These are phyloP conservation scores for Pseudocercospora ulei DNA, from an alignment of 2,329 filamentous ascomycete genomes.

Conservation along the genomic window DNA sequence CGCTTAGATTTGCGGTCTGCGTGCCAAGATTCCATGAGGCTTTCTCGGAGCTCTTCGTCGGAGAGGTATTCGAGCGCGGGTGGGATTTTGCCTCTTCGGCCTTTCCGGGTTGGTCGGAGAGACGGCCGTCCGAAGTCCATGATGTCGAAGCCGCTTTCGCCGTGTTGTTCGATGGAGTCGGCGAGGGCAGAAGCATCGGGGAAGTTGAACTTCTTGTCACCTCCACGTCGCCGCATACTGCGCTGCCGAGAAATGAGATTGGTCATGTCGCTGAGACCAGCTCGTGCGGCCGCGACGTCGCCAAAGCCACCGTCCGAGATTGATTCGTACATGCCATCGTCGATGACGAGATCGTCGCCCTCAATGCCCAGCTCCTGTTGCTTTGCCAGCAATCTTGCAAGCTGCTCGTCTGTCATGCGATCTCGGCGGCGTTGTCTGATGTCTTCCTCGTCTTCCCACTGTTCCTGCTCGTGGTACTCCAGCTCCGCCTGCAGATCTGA, in stretches of 20 bases:
- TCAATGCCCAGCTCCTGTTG: slow-evolving; percentile 55
- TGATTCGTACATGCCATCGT: slow-evolving; percentile 32
- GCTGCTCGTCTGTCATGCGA: slow-evolving; percentile 49
- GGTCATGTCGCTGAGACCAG: slow-evolving; percentile 28
- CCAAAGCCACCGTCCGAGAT: slow-evolving; percentile 24
- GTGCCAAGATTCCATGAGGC: slow-evolving; percentile 37
- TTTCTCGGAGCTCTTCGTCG: slow-evolving; percentile 39
- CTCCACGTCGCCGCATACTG: slow-evolving; percentile 19
- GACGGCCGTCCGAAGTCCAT: slow-evolving; percentile 73
- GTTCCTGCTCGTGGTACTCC: slow-evolving; percentile 31
- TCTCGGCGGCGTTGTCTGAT: slow-evolving; percentile 36
- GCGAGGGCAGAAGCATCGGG: slow-evolving; percentile 49
- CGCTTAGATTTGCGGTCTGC: slow-evolving; percentile 42
- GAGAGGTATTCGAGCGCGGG: slow-evolving; percentile 36
- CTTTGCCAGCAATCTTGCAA: slow-evolving; percentile 53
- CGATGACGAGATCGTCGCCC: slow-evolving; percentile 50
- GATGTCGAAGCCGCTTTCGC: slow-evolving; percentile 66
- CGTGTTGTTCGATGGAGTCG: slow-evolving; percentile 52
- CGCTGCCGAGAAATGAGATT: slow-evolving; percentile 23
- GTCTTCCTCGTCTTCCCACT: slow-evolving; percentile 37
- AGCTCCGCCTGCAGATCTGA: slow-evolving; percentile 33
- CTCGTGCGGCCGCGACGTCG: slow-evolving; percentile 29
- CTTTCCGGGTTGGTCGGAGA: slow-evolving; percentile 56
- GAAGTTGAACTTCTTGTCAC: slow-evolving; percentile 36
- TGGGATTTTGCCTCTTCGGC: slow-evolving; percentile 42